phyloP scores from a whole-genome alignment of 352 stramenopile species.

The Phytopythium delawarense region DNA sequence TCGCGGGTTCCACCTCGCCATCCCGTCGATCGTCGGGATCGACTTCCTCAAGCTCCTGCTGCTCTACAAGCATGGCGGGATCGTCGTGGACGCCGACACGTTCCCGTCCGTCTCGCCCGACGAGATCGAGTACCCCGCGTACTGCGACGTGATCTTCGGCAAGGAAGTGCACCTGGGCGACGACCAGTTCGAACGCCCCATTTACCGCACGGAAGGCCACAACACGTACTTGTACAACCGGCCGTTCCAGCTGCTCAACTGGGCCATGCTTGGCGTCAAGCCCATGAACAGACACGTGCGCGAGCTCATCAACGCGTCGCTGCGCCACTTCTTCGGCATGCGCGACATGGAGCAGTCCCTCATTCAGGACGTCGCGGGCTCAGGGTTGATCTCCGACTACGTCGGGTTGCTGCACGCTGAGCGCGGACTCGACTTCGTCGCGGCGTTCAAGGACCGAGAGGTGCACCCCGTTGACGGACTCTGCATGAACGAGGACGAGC shows the following conservation, averaged over 20 bases:
- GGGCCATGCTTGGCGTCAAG: conserved; percentile 9
- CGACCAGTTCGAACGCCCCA: conserved; percentile 2
- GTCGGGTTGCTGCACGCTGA: conserved; percentile 12
- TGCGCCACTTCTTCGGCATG: conserved; percentile 16
- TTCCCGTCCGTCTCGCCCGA: background rate
- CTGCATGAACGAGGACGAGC: conserved; percentile 7
- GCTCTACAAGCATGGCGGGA: conserved; percentile 14
- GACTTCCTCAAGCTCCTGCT: conserved; percentile 19
- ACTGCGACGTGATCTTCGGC: conserved; percentile 12
- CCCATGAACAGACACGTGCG: conserved; percentile 12
- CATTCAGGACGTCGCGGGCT: conserved; percentile 15
- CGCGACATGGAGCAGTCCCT: conserved; percentile 14
- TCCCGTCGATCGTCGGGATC: conserved; percentile 9
- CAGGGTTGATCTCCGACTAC: conserved; percentile 15
- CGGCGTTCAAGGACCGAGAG: background rate
- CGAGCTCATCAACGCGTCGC: conserved; percentile 8
- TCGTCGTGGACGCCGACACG: conserved; percentile 15
- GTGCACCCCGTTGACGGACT: conserved; percentile 3
- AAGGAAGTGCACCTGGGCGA: conserved; percentile 5
- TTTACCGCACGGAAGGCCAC: background rate
- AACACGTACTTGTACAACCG: conserved; percentile 8
- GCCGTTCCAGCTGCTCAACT: conserved; percentile 19
- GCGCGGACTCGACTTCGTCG: conserved; percentile 2
- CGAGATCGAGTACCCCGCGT: conserved; percentile 1
- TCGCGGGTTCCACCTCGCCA: conserved; percentile 1